phyloP scores from a whole-genome alignment of 345 rosid species.

The Dimocarpus longan region DNA sequence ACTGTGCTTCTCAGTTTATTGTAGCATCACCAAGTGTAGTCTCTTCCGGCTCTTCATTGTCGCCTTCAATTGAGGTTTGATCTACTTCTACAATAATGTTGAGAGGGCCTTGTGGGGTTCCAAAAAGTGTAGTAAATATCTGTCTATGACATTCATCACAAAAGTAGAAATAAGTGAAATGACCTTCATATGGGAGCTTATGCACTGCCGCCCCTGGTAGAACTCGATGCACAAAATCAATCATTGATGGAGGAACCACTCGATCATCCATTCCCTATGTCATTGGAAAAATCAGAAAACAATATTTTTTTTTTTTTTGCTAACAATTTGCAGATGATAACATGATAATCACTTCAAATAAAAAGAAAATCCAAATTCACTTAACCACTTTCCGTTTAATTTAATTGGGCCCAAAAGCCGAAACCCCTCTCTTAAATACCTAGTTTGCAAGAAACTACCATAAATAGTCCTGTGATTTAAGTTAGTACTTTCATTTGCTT shows the following conservation, averaged over 20 bases:
- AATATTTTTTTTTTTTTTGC: no score
- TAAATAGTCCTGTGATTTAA: no score
- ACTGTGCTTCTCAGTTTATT: neutral
- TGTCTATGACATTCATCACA: constrained; percentile 77
- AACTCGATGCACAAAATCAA: constrained; percentile 67
- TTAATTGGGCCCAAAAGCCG: neutral
- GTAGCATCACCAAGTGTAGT: constrained; percentile 5
- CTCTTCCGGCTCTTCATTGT: constrained; percentile 24
- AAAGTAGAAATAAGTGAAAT: constrained; percentile 60
- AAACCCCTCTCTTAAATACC: neutral
- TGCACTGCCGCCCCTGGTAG: constrained; percentile 72
- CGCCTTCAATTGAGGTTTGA: constrained; percentile 27
- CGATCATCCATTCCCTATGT: constrained; percentile 67
- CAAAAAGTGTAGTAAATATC: constrained; percentile 65
- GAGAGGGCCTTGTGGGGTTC: constrained; percentile 61
- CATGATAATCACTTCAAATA: constrained; percentile 1
- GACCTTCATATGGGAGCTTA: constrained; percentile 75
- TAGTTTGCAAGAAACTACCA: neutral
- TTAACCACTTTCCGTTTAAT: neutral
- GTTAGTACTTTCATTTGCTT: neutral
- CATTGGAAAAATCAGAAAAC: neutral
- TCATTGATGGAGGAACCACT: constrained; percentile 72
- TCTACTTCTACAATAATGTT: constrained; percentile 26
- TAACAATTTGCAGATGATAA: neutral
- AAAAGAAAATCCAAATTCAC: neutral